Conservation (phyloP, 768 basidiomycete genomes). For the Hemileccinum impolitum region DNA sequence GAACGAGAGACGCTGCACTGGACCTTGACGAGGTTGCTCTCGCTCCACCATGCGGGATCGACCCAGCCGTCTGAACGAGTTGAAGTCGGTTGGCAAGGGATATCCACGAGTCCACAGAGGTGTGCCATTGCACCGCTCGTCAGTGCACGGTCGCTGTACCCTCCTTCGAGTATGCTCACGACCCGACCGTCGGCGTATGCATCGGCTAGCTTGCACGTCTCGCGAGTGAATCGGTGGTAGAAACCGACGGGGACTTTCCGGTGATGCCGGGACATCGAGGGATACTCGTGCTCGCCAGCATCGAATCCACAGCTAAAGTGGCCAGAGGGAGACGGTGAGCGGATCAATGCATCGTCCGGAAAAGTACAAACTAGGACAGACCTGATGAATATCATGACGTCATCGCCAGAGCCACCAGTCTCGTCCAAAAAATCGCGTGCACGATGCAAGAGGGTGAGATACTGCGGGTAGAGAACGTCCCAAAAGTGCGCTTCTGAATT, state of each 20-base stretch:
- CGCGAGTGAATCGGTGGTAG: slow-evolving; percentile 78
- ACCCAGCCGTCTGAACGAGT: slow-evolving; percentile 19
- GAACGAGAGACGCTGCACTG: slow-evolving; percentile 19
- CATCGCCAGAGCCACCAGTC: slow-evolving; percentile 62
- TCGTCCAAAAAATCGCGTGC: slow-evolving; percentile 68
- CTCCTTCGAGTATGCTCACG: slow-evolving; percentile 91
- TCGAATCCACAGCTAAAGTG: slow-evolving; percentile 83
- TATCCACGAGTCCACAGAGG: slow-evolving; percentile 57
- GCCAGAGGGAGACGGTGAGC: background rate
- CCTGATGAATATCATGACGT: slow-evolving; percentile 88
- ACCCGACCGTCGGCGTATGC: slow-evolving; percentile 63
- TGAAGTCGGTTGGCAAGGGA: background rate
- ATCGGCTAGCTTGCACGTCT: slow-evolving; percentile 64
- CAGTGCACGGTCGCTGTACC: slow-evolving; percentile 89
- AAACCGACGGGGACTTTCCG: slow-evolving; percentile 88
- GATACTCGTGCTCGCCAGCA: slow-evolving; percentile 87
- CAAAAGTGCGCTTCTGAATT: slow-evolving; percentile 10
- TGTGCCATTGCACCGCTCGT: slow-evolving; percentile 83
- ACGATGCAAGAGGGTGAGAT: slow-evolving; percentile 56
- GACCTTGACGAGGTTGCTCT: slow-evolving; percentile 59
- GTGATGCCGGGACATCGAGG: slow-evolving; percentile 87
- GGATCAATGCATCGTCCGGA: background rate
- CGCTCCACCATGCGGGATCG: slow-evolving; percentile 61
- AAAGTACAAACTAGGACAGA: slow-evolving; percentile 23
- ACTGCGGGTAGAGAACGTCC: slow-evolving; percentile 59